phyloP scores from a whole-genome alignment of 495 filamentous ascomycete genomes.

The Emericellopsis terricola region DNA sequence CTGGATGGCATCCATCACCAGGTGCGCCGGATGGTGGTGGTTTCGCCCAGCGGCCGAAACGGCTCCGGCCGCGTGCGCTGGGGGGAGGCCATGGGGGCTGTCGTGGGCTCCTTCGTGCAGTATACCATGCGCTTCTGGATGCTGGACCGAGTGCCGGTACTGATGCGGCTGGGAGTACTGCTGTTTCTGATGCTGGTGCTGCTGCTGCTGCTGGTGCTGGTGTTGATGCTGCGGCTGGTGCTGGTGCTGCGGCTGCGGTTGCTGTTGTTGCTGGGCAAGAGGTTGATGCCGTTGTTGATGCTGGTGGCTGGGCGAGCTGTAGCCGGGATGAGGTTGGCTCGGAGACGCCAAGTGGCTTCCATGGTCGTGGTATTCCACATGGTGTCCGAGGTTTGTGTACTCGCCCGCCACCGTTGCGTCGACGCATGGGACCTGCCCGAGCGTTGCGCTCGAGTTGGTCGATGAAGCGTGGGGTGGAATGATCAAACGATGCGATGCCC shows the following conservation, averaged over 20 bases:
- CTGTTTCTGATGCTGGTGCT: constrained; percentile 12
- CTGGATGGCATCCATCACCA: too few species aligned
- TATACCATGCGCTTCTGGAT: too few species aligned
- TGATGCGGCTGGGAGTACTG: constrained; percentile 31
- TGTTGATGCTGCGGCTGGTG: constrained; percentile 28
- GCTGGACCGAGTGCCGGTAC: too few species aligned
- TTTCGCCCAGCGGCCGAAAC: too few species aligned
- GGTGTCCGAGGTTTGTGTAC: constrained; percentile 40
- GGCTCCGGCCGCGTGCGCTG: too few species aligned
- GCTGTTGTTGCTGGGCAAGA: constrained; percentile 14
- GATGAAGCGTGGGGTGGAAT: constrained; percentile 35
- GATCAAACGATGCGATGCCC: constrained; percentile 29
- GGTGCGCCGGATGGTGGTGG: too few species aligned
- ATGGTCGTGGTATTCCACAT: constrained; percentile 46
- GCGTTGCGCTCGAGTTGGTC: constrained; percentile 50
- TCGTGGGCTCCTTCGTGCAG: too few species aligned
- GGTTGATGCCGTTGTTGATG: constrained; percentile 6
- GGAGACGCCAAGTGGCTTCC: constrained; percentile 38
- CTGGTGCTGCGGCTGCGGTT: constrained; percentile 28
- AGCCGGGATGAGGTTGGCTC: constrained; percentile 29
- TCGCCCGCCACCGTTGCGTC: constrained; percentile 49
- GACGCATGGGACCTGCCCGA: constrained; percentile 58
- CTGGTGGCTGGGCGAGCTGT: constrained; percentile 31
- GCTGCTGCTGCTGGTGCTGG: constrained; percentile 23
- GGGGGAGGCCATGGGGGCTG: too few species aligned